These are phyloP conservation scores for Neospermospora avenae DNA, from an alignment of 2,329 filamentous ascomycete genomes.

Conservation along the genomic window DNA sequence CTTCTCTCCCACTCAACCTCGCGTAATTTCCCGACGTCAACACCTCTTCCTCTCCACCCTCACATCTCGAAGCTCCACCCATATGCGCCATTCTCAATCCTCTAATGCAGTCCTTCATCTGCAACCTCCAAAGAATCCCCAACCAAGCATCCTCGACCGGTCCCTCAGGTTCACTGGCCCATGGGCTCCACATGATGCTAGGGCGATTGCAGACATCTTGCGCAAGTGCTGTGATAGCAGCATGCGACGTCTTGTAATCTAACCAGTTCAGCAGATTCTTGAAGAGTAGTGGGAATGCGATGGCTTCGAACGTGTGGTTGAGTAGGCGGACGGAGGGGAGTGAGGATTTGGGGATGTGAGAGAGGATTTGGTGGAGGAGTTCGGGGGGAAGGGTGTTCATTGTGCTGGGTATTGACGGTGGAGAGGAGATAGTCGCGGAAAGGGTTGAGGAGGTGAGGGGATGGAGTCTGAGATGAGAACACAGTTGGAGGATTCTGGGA, in stretches of 20 bases:
- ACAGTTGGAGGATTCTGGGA: not conserved
- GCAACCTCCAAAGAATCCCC: constrained; percentile 21
- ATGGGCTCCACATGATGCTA: constrained; percentile 24
- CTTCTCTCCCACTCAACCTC: constrained; percentile 20
- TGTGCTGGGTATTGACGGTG: not conserved
- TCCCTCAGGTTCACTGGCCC: constrained; percentile 15
- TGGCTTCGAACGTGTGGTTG: constrained; percentile 16
- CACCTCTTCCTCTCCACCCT: not conserved
- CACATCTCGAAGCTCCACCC: not conserved
- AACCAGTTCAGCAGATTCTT: constrained; percentile 18
- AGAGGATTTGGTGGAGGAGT: constrained; percentile 20
- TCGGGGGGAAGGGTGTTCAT: constrained; percentile 23
- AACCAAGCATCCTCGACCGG: constrained; percentile 16
- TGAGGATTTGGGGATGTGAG: constrained; percentile 13
- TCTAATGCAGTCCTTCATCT: constrained; percentile 1
- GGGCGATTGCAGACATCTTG: constrained; percentile 17
- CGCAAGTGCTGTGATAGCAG: constrained; percentile 11
- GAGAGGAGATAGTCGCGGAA: not conserved
- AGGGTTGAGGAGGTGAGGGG: not conserved
- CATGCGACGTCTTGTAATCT: constrained; percentile 2
- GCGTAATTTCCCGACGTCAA: constrained; percentile 23
- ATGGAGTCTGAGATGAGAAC: not conserved
- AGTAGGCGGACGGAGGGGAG: constrained; percentile 20
- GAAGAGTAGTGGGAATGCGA: constrained; percentile 24
- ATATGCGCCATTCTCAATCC: not conserved